Evolutionary conservation across 495 filamentous ascomycete species (phyloP).

Genomic region (Hypoxylon fuscum): DNA sequence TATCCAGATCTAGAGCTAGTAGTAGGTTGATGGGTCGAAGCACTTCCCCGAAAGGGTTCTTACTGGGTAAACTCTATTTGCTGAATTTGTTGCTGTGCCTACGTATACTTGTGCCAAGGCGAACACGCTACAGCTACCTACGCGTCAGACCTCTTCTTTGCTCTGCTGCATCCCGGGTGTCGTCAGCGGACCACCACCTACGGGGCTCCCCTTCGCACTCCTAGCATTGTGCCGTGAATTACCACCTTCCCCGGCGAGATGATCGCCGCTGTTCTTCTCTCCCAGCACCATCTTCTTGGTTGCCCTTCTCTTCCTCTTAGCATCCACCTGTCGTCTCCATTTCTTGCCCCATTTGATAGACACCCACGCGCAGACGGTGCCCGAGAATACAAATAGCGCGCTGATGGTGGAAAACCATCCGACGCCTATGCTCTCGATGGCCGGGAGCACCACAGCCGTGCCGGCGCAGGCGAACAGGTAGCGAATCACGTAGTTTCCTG

Average conservation of each 20-base stretch:
- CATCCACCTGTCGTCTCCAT: slow-evolving; percentile 64
- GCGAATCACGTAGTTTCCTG: slow-evolving; percentile 76
- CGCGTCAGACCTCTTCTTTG: slow-evolving; percentile 35
- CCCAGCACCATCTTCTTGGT: slow-evolving; percentile 27
- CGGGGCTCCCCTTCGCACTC: slow-evolving; percentile 11
- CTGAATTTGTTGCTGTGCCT: slow-evolving; percentile 7
- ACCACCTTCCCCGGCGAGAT: slow-evolving; percentile 6
- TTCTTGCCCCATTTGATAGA: slow-evolving; percentile 62
- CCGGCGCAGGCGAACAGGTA: slow-evolving; percentile 74
- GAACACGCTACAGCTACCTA: slow-evolving; percentile 11
- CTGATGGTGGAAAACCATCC: slow-evolving; percentile 71
- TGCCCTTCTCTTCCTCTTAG: slow-evolving; percentile 45
- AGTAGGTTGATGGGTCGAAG: slow-evolving; percentile 7
- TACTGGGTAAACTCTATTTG: slow-evolving; percentile 27
- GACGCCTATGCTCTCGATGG: slow-evolving; percentile 71
- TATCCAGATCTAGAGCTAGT: too few relatives aligned
- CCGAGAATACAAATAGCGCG: slow-evolving; percentile 62
- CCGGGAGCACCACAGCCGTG: slow-evolving; percentile 71
- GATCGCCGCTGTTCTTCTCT: slow-evolving; percentile 23
- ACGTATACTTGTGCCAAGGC: slow-evolving; percentile 23
- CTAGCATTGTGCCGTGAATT: not conserved
- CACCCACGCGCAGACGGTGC: slow-evolving; percentile 55
- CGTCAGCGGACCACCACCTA: slow-evolving; percentile 23
- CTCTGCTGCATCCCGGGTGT: slow-evolving; percentile 23
- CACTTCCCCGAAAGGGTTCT: not conserved